Evolutionary conservation across 352 stramenopile genomes (phyloP).

Genomic region (Phytopythium litorale): DNA sequence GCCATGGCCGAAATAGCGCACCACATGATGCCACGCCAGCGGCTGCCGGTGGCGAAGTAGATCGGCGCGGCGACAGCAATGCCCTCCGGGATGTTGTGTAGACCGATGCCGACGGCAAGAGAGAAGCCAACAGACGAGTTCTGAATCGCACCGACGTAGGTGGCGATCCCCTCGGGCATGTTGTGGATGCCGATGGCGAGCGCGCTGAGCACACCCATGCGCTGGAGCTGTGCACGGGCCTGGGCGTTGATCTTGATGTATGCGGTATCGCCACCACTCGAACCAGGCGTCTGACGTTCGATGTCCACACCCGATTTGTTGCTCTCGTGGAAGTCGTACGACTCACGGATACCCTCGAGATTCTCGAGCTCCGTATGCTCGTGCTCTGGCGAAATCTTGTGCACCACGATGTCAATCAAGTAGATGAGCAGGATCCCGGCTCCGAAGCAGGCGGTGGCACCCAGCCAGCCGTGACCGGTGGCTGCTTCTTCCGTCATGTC

Average conservation of each 20-base stretch:
- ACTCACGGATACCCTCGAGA: constrained; percentile 23
- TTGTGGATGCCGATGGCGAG: constrained; percentile 95
- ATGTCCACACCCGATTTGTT: constrained; percentile 50
- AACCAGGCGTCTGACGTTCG: constrained; percentile 19
- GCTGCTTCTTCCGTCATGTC: constrained; percentile 25
- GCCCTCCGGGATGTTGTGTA: constrained; percentile 97
- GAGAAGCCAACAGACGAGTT: constrained; percentile 85
- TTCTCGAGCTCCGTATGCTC: constrained; percentile 22
- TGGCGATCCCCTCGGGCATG: constrained; percentile 95
- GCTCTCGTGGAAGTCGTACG: constrained; percentile 4
- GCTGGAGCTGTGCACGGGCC: constrained; percentile 45
- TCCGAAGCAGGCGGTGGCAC: constrained; percentile 76
- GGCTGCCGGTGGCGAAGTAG: constrained; percentile 94
- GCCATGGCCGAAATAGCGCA: constrained; percentile 84
- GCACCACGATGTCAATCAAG: constrained; percentile 28
- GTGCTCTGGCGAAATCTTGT: constrained; percentile 22
- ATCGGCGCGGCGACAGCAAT: constrained; percentile 94
- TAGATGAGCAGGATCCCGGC: constrained; percentile 65
- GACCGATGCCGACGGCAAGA: constrained; percentile 91
- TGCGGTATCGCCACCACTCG: constrained; percentile 8
- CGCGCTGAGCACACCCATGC: constrained; percentile 89
- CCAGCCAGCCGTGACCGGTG: constrained; percentile 51
- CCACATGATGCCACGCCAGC: constrained; percentile 92
- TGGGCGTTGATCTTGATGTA: constrained; percentile 31
- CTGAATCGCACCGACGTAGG: constrained; percentile 88